phyloP scores from a whole-genome alignment of 2,329 filamentous ascomycete species.

The Fusarium nygamai region DNA sequence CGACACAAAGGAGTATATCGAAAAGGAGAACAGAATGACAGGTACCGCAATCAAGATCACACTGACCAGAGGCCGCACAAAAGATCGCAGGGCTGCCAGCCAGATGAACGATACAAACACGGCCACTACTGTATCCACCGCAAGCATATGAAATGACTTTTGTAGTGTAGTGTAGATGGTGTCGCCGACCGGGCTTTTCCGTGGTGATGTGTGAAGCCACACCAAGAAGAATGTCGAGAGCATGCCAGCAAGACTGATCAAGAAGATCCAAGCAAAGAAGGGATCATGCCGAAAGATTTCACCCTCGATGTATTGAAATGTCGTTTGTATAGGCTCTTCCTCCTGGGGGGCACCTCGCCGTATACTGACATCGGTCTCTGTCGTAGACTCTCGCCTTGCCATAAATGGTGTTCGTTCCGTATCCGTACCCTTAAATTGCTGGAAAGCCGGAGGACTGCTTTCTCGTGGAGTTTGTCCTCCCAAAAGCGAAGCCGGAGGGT shows the following conservation, averaged over 20 bases:
- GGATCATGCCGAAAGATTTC: conserved; percentile 85
- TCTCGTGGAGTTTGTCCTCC: conserved; percentile 61
- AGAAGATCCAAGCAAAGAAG: conserved; percentile 91
- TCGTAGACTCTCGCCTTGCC: conserved; percentile 54
- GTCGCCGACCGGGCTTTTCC: conserved; percentile 81
- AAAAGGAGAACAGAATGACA: conserved; percentile 86
- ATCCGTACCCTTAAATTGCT: conserved; percentile 61
- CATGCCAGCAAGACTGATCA: conserved; percentile 84
- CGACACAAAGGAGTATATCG: conserved; percentile 88
- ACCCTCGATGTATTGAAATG: conserved; percentile 66
- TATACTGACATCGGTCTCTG: conserved; percentile 59
- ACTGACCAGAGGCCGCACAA: conserved; percentile 84
- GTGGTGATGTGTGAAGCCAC: conserved; percentile 84
- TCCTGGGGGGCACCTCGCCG: conserved; percentile 50
- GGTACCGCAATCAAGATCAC: conserved; percentile 86
- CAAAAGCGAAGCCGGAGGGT: conserved; percentile 69
- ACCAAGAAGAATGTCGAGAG: conserved; percentile 90
- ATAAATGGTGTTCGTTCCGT: conserved; percentile 53
- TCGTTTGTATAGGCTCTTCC: conserved; percentile 49
- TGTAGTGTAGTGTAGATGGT: conserved; percentile 92
- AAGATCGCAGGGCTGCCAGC: conserved; percentile 88
- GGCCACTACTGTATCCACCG: conserved; percentile 90
- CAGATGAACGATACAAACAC: conserved; percentile 88
- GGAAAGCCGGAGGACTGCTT: conserved; percentile 69
- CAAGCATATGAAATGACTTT: conserved; percentile 87